Conservation (phyloP, 208 protist genomes). For the Leishmania gerbilli region DNA sequence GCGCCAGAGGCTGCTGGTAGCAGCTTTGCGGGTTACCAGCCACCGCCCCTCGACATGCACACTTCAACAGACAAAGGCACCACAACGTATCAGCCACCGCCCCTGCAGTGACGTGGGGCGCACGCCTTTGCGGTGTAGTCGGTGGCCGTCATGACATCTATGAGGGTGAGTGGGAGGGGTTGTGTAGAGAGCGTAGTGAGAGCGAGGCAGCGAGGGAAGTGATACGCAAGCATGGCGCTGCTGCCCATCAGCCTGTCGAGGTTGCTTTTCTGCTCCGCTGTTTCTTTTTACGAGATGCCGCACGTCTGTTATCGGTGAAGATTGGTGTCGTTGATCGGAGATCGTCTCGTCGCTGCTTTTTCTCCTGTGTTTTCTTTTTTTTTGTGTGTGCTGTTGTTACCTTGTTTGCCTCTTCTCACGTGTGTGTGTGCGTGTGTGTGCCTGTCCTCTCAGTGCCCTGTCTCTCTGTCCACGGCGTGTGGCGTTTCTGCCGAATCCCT, state of each 20-base stretch:
- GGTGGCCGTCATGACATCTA: not conserved
- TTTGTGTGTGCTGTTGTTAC: not conserved
- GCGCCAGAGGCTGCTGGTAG: not conserved
- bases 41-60: constrained; percentile 5
- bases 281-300: not conserved
- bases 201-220: not conserved
- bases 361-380: not conserved
- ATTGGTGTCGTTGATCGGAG: constrained; percentile 1
- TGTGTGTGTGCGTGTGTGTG: not conserved
- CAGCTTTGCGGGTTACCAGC: constrained; percentile 1
- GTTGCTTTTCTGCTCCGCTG: not conserved
- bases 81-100: constrained; percentile 21
- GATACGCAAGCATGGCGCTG: not conserved
- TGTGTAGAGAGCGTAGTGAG: not conserved
- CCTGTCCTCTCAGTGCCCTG: not conserved
- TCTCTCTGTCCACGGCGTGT: not conserved
- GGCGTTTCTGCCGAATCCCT: not conserved
- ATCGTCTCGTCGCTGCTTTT: not conserved
- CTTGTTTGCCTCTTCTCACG: not conserved
- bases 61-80: not conserved
- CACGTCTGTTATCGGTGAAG: not conserved
- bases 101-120: not conserved
- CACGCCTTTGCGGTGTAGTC: constrained; percentile 1
- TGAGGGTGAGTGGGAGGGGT: not conserved
- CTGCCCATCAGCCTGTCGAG: not conserved